phyloP scores from a whole-genome alignment of 352 stramenopile genomes.

The Pythium biforme region DNA sequence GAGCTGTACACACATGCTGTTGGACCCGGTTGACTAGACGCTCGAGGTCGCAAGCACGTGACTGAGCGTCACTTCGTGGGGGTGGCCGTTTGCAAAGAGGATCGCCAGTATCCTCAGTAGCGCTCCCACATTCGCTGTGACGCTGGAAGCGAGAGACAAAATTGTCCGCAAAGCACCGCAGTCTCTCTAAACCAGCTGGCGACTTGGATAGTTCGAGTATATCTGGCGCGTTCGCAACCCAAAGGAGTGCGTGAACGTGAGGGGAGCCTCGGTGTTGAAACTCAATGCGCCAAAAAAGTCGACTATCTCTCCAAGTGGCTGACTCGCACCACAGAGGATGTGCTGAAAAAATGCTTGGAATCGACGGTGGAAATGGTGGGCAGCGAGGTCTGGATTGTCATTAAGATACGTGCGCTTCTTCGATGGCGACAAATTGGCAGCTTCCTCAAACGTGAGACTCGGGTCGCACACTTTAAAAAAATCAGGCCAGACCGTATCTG shows the following conservation, averaged over 20 bases:
- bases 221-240: neutral
- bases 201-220: slow-evolving; percentile 4
- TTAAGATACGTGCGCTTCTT: neutral
- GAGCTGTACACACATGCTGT: neutral
- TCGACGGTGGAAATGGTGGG: slow-evolving; percentile 21
- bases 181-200: neutral
- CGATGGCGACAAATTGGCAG: neutral
- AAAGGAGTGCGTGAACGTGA: neutral
- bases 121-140: neutral
- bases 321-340: neutral
- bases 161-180: neutral
- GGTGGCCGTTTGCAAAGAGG: neutral
- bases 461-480: slow-evolving; percentile 17
- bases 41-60: neutral
- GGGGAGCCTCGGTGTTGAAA: slow-evolving; percentile 9
- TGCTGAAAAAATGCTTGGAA: slow-evolving; percentile 27
- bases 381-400: neutral
- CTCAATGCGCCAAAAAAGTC: slow-evolving; percentile 31
- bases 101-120: neutral
- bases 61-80: neutral
- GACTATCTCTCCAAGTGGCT: slow-evolving; percentile 23
- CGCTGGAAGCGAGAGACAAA: neutral
- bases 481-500: slow-evolving; percentile 12
- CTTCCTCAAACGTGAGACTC: neutral
- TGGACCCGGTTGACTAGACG: neutral